Evolutionary conservation across 805 yeast genomes (phyloP).

Genomic region (Zygoascus bituminiphila): DNA sequence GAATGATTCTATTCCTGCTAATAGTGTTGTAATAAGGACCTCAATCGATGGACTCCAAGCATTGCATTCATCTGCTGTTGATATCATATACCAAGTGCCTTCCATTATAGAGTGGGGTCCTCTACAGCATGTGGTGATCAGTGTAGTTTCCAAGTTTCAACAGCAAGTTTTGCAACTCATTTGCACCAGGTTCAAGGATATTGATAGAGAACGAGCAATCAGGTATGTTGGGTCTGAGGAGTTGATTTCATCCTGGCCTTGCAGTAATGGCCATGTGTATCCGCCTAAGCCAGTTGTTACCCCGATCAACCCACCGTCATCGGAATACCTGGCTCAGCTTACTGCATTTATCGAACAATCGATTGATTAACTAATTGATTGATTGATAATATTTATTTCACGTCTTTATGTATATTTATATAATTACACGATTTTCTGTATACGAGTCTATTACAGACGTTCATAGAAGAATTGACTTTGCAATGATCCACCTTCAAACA

Average conservation of each 20-base stretch:
- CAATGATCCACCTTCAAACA: no score
- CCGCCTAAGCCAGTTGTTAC: background rate
- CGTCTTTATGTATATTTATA: background rate
- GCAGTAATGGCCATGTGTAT: background rate
- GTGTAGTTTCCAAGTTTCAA: background rate
- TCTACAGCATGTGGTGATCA: background rate
- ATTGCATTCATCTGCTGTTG: background rate
- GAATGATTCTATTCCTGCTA: background rate
- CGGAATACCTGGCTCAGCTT: background rate
- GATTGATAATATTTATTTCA: no score
- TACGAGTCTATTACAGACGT: no score
- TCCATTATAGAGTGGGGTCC: background rate
- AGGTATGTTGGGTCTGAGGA: background rate
- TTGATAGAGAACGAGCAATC: background rate
- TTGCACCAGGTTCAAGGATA: background rate
- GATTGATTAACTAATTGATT: no score
- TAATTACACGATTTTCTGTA: no score
- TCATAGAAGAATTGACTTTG: no score
- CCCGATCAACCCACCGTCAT: background rate
- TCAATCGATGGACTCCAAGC: background rate
- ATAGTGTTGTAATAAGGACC: background rate
- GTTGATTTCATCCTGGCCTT: background rate
- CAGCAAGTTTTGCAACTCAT: background rate
- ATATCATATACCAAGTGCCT: constrained; percentile 3
- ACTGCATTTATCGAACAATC: background rate